A percentile compares a stretch with the other conserved stretches of the same genome.
phyloP scores from a whole-genome alignment of 2,329 filamentous ascomycete genomes.

The Didymellaceae sp. region DNA sequence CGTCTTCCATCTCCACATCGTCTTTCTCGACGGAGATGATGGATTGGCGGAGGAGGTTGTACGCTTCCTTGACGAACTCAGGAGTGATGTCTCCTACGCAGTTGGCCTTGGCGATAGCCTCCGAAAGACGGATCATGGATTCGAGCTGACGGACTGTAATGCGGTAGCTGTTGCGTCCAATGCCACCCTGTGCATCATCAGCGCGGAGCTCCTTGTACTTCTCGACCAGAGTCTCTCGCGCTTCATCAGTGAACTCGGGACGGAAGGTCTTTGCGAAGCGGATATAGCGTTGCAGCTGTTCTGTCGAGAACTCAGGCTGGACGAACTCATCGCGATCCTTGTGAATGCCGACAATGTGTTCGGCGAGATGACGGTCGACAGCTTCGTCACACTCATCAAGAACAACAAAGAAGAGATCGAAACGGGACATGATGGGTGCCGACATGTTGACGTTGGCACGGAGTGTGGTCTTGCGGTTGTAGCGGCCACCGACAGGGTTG shows the following conservation, averaged over 20 bases:
- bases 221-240: constrained; percentile 82
- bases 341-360: constrained; percentile 94
- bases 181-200: constrained; percentile 91
- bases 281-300: constrained; percentile 96
- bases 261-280: constrained; percentile 94
- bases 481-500: constrained; percentile 94
- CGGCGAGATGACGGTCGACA: constrained; percentile 86
- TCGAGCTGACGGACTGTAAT: constrained; percentile 97
- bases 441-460: constrained; percentile 98
- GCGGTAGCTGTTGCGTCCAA: constrained; percentile 93
- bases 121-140: constrained; percentile 91
- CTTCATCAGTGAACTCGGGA: constrained; percentile 87
- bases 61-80: constrained; percentile 89
- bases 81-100: constrained; percentile 89
- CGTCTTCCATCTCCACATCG: constrained; percentile 90
- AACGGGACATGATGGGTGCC: constrained; percentile 98
- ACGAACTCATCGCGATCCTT: constrained; percentile 91
- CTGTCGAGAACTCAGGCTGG: constrained; percentile 91
- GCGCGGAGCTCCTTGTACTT: constrained; percentile 95
- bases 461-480: constrained; percentile 94
- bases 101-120: constrained; percentile 98
- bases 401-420: constrained; percentile 98
- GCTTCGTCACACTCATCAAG: constrained; percentile 95
- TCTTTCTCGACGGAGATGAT: constrained; percentile 99
- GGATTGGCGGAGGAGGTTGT: constrained; percentile 86